Conservation (phyloP, 805 yeast species). For the Metschnikowia shivogae region DNA sequence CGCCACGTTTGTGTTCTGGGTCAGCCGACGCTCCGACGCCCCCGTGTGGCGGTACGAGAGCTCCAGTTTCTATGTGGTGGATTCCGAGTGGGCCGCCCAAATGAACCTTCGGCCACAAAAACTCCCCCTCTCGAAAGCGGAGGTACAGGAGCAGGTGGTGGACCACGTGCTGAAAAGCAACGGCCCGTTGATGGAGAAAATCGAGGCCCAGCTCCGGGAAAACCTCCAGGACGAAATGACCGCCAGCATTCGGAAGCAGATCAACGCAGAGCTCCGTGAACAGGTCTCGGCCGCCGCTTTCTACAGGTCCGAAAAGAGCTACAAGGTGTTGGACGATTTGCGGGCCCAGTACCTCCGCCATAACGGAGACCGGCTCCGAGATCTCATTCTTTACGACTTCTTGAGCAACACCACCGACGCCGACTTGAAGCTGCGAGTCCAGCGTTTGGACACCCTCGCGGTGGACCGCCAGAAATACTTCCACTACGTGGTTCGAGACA, state of each 20-base stretch:
- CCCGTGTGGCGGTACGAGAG: constrained; percentile 6
- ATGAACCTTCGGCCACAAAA: neutral
- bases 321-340: constrained; percentile 8
- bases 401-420: constrained; percentile 9
- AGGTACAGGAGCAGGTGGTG: constrained; percentile 3
- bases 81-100: constrained; percentile 6
- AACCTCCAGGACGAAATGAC: constrained; percentile 3
- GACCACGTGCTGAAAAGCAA: neutral
- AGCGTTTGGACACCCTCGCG: neutral
- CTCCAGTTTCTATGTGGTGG: constrained; percentile 10
- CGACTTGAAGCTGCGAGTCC: constrained; percentile 5
- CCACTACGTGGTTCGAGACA: constrained; percentile 11
- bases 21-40: neutral
- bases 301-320: constrained; percentile 1
- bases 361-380: constrained; percentile 8
- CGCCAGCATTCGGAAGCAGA: neutral
- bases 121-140: neutral
- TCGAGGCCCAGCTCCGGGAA: constrained; percentile 5
- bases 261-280: neutral
- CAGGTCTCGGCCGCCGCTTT: neutral
- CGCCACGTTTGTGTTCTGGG: neutral
- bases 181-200: neutral
- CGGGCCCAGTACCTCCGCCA: constrained; percentile 7
- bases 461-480: constrained; percentile 12
- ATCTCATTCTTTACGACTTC: constrained; percentile 6